phyloP scores from a whole-genome alignment of 2,329 filamentous ascomycete genomes.

The Xylariales sp. region DNA sequence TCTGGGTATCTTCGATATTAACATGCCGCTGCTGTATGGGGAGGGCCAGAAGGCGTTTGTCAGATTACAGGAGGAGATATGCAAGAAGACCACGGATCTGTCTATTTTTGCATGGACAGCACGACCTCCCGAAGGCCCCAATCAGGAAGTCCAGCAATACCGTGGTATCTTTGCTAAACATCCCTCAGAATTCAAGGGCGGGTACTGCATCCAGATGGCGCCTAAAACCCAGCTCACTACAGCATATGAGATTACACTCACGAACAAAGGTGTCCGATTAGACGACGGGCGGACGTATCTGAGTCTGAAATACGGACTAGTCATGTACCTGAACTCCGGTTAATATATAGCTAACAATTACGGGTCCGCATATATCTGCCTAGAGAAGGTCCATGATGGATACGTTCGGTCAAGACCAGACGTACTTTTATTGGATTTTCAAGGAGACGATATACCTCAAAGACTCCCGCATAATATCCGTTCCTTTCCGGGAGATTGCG shows the following conservation, averaged over 20 bases:
- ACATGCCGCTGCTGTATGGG: conserved; percentile 28
- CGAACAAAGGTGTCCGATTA: neutral
- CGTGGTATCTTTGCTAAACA: neutral
- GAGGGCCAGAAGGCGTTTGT: conserved; percentile 24
- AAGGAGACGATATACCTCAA: too few species aligned
- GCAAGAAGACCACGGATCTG: conserved; percentile 9
- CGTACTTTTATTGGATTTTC: too few species aligned
- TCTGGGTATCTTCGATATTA: conserved; percentile 26
- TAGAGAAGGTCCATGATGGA: neutral
- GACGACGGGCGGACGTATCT: neutral
- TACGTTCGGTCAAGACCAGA: neutral
- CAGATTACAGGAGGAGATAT: conserved; percentile 26
- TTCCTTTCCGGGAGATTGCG: too few species aligned
- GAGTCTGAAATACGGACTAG: neutral
- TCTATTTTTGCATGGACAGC: conserved; percentile 4
- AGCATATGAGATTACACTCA: neutral
- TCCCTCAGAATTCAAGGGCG: neutral
- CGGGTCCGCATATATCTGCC: neutral
- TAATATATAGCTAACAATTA: neutral
- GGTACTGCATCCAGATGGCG: neutral
- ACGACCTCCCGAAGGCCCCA: neutral
- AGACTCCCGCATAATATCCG: too few species aligned
- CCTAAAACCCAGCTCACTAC: neutral
- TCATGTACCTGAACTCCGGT: neutral
- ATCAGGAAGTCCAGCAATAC: neutral